Evolutionary conservation across 2,329 filamentous ascomycete genomes (phyloP).

Genomic region (Stagonosporopsis rhizophila): DNA sequence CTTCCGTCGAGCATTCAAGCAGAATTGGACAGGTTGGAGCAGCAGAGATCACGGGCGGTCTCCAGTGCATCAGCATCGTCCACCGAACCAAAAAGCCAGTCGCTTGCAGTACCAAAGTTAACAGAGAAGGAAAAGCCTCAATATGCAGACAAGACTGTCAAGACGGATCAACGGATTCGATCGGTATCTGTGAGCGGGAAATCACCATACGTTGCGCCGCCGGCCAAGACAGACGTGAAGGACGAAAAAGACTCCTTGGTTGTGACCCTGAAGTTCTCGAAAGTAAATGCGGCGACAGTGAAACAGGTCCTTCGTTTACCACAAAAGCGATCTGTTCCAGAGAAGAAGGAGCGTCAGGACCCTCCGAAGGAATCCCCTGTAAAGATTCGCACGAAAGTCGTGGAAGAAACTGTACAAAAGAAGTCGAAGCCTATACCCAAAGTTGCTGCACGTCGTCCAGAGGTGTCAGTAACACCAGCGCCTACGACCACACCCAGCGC

Average conservation of each 20-base stretch:
- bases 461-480: constrained; percentile 25
- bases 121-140: constrained; percentile 19
- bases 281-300: constrained; percentile 57
- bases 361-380: constrained; percentile 25
- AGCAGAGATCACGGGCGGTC: constrained; percentile 44
- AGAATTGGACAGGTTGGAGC: constrained; percentile 56
- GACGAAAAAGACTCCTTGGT: constrained; percentile 44
- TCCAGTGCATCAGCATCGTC: constrained; percentile 47
- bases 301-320: constrained; percentile 47
- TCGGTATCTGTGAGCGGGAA: constrained; percentile 39
- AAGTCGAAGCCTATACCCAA: constrained; percentile 41
- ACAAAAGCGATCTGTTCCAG: constrained; percentile 29
- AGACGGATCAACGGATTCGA: constrained; percentile 33
- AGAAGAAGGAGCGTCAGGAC: constrained; percentile 41
- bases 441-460: constrained; percentile 33
- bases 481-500: constrained; percentile 16
- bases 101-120: constrained; percentile 28
- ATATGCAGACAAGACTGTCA: constrained; percentile 29
- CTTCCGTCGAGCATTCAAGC: constrained; percentile 63
- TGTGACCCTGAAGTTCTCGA: constrained; percentile 61
- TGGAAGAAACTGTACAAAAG: constrained; percentile 27
- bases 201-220: constrained; percentile 27
- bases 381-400: constrained; percentile 29
- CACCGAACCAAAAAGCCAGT: constrained; percentile 40
- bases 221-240: constrained; percentile 19